phyloP scores from a whole-genome alignment of 306 rosid genomes.

The Arachis stenosperma region DNA sequence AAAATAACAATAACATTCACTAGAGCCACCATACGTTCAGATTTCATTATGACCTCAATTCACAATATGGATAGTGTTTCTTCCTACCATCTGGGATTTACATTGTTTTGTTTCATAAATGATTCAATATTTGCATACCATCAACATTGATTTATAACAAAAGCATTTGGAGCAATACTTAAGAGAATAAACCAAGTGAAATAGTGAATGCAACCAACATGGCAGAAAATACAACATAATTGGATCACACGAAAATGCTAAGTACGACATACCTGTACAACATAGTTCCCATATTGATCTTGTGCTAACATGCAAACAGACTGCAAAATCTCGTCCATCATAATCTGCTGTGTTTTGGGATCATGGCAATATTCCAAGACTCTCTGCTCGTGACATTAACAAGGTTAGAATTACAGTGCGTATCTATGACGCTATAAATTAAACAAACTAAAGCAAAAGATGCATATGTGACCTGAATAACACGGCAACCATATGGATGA shows the following conservation, averaged over 20 bases:
- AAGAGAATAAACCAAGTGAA: background rate
- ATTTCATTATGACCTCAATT: slow-evolving; percentile 9
- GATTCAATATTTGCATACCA: background rate
- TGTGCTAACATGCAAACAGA: slow-evolving; percentile 94
- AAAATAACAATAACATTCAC: background rate
- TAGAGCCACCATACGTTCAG: background rate
- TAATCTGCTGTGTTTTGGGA: slow-evolving; percentile 75
- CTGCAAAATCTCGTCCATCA: slow-evolving; percentile 96
- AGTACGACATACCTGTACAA: slow-evolving; percentile 79
- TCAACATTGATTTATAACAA: background rate
- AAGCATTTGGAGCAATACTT: slow-evolving; percentile 10
- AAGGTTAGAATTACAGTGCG: slow-evolving; percentile 29
- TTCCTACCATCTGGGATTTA: background rate
- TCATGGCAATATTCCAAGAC: slow-evolving; percentile 91
- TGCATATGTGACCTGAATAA: slow-evolving; percentile 71
- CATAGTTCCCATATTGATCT: slow-evolving; percentile 96
- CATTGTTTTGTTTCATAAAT: background rate
- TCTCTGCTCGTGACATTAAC: slow-evolving; percentile 59
- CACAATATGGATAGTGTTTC: background rate
- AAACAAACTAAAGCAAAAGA: slow-evolving; percentile 25
- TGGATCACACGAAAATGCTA: slow-evolving; percentile 9
- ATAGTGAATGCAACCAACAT: background rate
- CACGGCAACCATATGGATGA: slow-evolving; percentile 98
- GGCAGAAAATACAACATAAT: slow-evolving; percentile 24
- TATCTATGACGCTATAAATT: slow-evolving; percentile 3